Evolutionary conservation across 768 basidiomycete genomes (phyloP).

Genomic region (Boletus patriciae): DNA sequence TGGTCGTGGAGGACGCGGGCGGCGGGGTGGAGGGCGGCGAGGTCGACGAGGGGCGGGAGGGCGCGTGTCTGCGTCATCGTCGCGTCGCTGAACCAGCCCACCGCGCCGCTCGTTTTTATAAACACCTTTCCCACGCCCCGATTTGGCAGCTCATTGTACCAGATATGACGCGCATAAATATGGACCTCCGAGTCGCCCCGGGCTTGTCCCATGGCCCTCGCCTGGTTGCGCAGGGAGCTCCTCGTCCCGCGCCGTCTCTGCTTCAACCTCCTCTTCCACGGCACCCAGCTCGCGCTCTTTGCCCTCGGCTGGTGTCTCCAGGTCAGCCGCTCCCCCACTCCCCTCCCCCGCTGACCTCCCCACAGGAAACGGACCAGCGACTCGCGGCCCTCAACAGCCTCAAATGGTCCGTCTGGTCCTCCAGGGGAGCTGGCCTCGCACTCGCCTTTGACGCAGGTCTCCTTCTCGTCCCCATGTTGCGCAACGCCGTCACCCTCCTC

Average conservation of each 20-base stretch:
- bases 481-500: constrained; percentile 81
- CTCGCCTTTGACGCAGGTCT: constrained; percentile 85
- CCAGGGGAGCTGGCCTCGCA: constrained; percentile 88
- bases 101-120: too few species aligned
- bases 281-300: constrained; percentile 71
- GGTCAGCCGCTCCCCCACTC: constrained; percentile 36
- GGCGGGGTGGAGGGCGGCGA: constrained; percentile 62
- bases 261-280: constrained; percentile 81
- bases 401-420: constrained; percentile 83
- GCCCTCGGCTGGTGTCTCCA: constrained; percentile 88
- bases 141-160: background rate
- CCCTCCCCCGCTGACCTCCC: constrained; percentile 3
- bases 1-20: constrained; percentile 67
- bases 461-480: constrained; percentile 86
- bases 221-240: constrained; percentile 74
- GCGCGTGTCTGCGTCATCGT: constrained; percentile 23
- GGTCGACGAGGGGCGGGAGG: constrained; percentile 45
- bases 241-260: constrained; percentile 59
- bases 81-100: background rate
- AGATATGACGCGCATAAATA: background rate
- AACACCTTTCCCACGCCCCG: background rate
- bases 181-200: too few species aligned
- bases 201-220: constrained; percentile 14
- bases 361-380: constrained; percentile 57
- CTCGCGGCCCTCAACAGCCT: constrained; percentile 78